A percentile compares a stretch with the other conserved stretches of the same genome.
phyloP scores from a whole-genome alignment of 2,329 filamentous ascomycete genomes.

The Apiospora sp. region DNA sequence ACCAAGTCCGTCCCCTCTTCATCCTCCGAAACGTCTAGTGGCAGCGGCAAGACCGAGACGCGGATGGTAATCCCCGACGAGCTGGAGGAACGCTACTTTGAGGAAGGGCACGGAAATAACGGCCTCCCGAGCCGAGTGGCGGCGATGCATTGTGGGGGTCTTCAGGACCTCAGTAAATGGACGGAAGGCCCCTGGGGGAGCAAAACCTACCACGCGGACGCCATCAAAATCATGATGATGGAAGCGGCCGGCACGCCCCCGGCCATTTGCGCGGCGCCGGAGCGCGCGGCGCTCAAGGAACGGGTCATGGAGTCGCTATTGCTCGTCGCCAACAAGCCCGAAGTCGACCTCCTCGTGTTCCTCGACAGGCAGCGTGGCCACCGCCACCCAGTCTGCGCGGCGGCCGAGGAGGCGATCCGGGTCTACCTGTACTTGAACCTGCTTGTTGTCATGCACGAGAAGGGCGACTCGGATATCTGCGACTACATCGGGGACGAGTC shows the following conservation, averaged over 20 bases:
- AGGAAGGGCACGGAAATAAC: neutral
- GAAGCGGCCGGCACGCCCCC: neutral
- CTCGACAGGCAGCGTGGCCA: neutral
- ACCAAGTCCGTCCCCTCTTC: neutral
- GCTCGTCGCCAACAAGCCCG: slow-evolving; percentile 6
- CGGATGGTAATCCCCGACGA: neutral
- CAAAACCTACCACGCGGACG: neutral
- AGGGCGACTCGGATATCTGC: neutral
- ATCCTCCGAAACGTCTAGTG: neutral
- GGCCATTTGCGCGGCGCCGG: neutral
- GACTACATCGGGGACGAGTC: too few relatives aligned
- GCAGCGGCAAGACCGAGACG: neutral
- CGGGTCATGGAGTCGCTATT: slow-evolving; percentile 6
- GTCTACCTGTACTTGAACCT: slow-evolving; percentile 20
- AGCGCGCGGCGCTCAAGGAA: neutral
- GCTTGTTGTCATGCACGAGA: neutral
- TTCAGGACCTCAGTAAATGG: neutral
- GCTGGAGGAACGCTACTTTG: slow-evolving; percentile 8
- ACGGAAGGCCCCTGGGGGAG: neutral
- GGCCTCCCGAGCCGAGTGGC: neutral
- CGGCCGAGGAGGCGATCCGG: slow-evolving; percentile 14
- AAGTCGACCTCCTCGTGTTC: neutral
- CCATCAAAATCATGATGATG: slow-evolving; percentile 18
- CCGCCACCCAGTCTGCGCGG: neutral
- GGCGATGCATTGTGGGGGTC: neutral